A percentile compares a stretch with the other conserved stretches of the same genome.
Evolutionary conservation across 768 basidiomycete genomes (phyloP).

Genomic region (Boletellus ananiceps): DNA sequence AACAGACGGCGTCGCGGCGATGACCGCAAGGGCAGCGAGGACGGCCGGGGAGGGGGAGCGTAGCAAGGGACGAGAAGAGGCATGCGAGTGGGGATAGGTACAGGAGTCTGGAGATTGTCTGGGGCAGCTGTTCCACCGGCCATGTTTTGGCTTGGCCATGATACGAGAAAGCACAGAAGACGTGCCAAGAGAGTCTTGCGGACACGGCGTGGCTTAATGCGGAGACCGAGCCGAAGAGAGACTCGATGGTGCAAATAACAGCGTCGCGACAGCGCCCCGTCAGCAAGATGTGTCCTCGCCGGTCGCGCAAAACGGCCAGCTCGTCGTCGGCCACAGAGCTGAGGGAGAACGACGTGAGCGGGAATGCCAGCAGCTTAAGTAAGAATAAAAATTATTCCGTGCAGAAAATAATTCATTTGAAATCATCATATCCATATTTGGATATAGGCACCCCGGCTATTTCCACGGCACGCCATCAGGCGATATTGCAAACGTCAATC

Average conservation of each 20-base stretch:
- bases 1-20: constrained; percentile 44
- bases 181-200: constrained; percentile 36
- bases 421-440: not conserved
- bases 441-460: not conserved
- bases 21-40: constrained; percentile 53
- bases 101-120: constrained; percentile 8
- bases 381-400: constrained; percentile 10
- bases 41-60: constrained; percentile 46
- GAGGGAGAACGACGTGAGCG: constrained; percentile 11
- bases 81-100: constrained; percentile 9
- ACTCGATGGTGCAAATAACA: not conserved
- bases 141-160: constrained; percentile 54
- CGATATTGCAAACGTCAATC: constrained; percentile 7
- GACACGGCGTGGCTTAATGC: constrained; percentile 30
- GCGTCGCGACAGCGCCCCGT: not conserved
- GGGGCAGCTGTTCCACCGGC: constrained; percentile 27
- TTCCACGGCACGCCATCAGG: not conserved
- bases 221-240: constrained; percentile 10
- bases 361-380: constrained; percentile 20
- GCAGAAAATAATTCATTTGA: constrained; percentile 13
- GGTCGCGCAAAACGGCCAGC: constrained; percentile 2
- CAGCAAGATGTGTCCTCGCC: not conserved
- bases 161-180: constrained; percentile 34
- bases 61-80: constrained; percentile 14
- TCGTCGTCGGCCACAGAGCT: constrained; percentile 6